phyloP scores from a whole-genome alignment of 129 eudicot genomes.

The Gnaphalium uliginosum region DNA sequence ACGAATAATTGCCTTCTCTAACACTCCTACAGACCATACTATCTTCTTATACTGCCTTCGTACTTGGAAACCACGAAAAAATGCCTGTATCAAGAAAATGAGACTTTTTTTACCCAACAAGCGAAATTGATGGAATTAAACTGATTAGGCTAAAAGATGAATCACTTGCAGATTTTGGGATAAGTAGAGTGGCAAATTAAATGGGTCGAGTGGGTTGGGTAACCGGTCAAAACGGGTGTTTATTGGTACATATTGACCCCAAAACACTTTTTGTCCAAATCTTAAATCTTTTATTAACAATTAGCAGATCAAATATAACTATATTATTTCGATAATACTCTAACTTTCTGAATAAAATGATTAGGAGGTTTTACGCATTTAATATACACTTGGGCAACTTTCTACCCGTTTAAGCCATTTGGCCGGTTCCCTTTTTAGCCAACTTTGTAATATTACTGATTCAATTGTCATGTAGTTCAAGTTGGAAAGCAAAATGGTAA shows the following conservation, averaged over 20 bases:
- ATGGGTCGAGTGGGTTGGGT: neutral
- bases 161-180: neutral
- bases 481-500: neutral
- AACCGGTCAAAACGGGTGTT: neutral
- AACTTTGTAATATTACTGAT: neutral
- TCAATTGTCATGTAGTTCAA: neutral
- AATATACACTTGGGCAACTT: neutral
- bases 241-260: neutral
- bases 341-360: neutral
- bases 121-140: neutral
- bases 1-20: constrained; percentile 86
- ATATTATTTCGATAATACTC: no score
- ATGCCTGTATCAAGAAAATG: constrained; percentile 53
- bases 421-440: neutral
- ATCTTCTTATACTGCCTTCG: constrained; percentile 80
- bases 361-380: neutral
- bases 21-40: constrained; percentile 89
- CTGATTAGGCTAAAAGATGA: neutral
- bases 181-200: neutral
- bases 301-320: no score
- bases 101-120: neutral
- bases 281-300: no score
- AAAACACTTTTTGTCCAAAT: neutral
- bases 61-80: constrained; percentile 84
- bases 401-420: neutral